Base-by-base conservation (phyloP, 1,139 yeast genomes). In the Saccharomyces hybrid region DNA sequence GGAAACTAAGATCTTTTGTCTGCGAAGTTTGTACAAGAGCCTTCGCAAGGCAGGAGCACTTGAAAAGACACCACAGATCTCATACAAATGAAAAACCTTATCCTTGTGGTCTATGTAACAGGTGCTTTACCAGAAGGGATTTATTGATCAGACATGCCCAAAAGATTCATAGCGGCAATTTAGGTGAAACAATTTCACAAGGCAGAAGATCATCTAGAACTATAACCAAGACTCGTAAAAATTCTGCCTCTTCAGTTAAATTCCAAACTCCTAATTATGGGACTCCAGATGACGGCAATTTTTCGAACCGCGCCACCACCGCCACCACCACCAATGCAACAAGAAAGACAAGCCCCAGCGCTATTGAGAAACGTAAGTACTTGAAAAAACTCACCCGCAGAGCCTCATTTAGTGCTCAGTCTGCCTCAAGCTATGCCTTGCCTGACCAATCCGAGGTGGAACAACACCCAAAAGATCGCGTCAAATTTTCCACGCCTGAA, bases 11-110 rank as follows among this genome's bases (percentile, higher is more conserved):
- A 53, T 71, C 84, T 50, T 86, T 83, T 66, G 89, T 84, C 42
- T 86, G 95, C 67, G 77, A 75, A 51, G 78, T 77, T 13, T 86
- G 95, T 66, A 84, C 90, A 1, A 72, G 91, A 58, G 93, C 93
- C 5, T 86, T 86, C 75, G 93, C 93, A 27, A 72, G 95, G 57
- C 80, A 83, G 60, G 95, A 86, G 67, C 93, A 86, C 67, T 75
- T 86, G 64, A 78, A 84, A 59, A 74, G 93, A 57, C 95, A 86
- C 64, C 88, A 84, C 66, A 70, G 93, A 52, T 82, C 88, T 2
- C 95, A 86, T 67, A 86, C 93, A n/a, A 85, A 86, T 66, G 93
- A 86, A 66, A 86, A 86, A 65, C 95, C 95, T 0, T 86, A 85
- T 67, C 77, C 82, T 50, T 86, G 95, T 72, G 89, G 88, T 20